A percentile compares a stretch with the other conserved stretches of the same genome.
phyloP scores from a whole-genome alignment of 2,329 filamentous ascomycete species.

The Drechslera avenae region DNA sequence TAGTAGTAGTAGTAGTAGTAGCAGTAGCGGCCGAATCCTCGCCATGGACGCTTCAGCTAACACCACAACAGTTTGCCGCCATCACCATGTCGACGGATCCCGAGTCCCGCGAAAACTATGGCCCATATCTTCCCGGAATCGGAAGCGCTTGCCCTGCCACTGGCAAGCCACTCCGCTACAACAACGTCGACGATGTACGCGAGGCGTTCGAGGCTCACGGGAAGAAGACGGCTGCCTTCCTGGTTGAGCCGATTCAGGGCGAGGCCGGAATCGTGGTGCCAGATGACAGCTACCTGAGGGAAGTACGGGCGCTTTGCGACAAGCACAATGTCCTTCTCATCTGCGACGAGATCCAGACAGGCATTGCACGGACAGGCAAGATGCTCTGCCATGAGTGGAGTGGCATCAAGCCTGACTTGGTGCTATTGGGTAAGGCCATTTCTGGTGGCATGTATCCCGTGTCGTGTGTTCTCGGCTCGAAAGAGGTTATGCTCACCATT shows the following conservation, averaged over 20 bases:
- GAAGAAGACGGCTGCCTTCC: slow-evolving; percentile 85
- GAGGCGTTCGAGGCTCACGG: slow-evolving; percentile 80
- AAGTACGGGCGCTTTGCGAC: slow-evolving; percentile 83
- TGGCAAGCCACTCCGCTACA: slow-evolving; percentile 79
- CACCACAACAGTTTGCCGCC: slow-evolving; percentile 74
- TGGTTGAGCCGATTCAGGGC: slow-evolving; percentile 96
- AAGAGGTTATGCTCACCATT: slow-evolving; percentile 92
- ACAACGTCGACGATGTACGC: slow-evolving; percentile 80
- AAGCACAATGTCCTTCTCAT: slow-evolving; percentile 96
- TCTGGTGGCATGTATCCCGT: slow-evolving; percentile 99
- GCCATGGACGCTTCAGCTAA: slow-evolving; percentile 15
- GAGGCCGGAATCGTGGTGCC: slow-evolving; percentile 97
- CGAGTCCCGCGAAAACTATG: slow-evolving; percentile 95
- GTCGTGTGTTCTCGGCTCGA: slow-evolving; percentile 83
- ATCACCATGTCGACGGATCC: slow-evolving; percentile 95
- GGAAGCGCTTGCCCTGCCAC: slow-evolving; percentile 78
- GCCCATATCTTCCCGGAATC: slow-evolving; percentile 89
- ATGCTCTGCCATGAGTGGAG: slow-evolving; percentile 96
- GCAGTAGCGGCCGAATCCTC: slow-evolving; percentile 21
- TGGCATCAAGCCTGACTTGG: slow-evolving; percentile 91
- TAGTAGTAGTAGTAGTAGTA: no score
- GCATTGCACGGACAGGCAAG: slow-evolving; percentile 91
- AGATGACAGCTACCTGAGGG: slow-evolving; percentile 81
- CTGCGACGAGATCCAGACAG: slow-evolving; percentile 98
- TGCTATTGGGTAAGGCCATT: slow-evolving; percentile 95